These are phyloP conservation scores for Corylus heterophylla DNA, from an alignment of 306 rosid species.

Conservation along the genomic window DNA sequence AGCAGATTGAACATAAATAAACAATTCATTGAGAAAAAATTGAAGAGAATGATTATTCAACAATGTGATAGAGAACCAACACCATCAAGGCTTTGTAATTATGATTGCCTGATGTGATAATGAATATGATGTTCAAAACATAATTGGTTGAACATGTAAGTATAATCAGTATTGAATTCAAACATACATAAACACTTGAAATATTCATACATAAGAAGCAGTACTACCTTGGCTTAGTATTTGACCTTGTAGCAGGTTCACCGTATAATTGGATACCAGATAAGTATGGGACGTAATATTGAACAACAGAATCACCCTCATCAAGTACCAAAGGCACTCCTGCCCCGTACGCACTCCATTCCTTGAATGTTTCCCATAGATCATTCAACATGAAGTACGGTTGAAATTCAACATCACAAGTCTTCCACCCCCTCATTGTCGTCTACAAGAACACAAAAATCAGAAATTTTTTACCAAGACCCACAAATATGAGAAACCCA, in stretches of 20 bases:
- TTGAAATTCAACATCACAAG: conserved; percentile 77
- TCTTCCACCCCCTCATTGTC: conserved; percentile 76
- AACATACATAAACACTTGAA: not conserved
- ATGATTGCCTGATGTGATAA: too few relatives aligned
- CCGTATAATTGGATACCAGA: conserved; percentile 84
- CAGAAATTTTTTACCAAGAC: conserved; percentile 11
- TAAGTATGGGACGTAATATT: conserved; percentile 88
- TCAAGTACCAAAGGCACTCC: conserved; percentile 84
- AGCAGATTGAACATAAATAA: not conserved
- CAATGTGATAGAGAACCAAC: too few relatives aligned
- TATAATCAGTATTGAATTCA: not conserved
- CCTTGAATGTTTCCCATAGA: conserved; percentile 91
- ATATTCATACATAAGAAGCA: not conserved
- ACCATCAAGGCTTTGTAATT: too few relatives aligned
- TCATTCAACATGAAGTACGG: conserved; percentile 68
- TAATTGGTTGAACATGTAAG: too few relatives aligned
- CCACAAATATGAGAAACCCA: not conserved
- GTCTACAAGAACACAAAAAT: conserved; percentile 51
- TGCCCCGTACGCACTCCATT: conserved; percentile 94
- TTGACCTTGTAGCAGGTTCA: conserved; percentile 48
- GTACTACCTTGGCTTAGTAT: conserved; percentile 59
- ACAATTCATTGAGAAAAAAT: not conserved
- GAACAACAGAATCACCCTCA: conserved; percentile 69
- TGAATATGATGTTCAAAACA: too few relatives aligned
- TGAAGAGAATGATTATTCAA: not conserved